A percentile compares a stretch with the other conserved stretches of the same genome.
These are phyloP conservation scores for Coemansia sp. DNA, from an alignment of 192 early-diverging fungal species.

Conservation along the genomic window DNA sequence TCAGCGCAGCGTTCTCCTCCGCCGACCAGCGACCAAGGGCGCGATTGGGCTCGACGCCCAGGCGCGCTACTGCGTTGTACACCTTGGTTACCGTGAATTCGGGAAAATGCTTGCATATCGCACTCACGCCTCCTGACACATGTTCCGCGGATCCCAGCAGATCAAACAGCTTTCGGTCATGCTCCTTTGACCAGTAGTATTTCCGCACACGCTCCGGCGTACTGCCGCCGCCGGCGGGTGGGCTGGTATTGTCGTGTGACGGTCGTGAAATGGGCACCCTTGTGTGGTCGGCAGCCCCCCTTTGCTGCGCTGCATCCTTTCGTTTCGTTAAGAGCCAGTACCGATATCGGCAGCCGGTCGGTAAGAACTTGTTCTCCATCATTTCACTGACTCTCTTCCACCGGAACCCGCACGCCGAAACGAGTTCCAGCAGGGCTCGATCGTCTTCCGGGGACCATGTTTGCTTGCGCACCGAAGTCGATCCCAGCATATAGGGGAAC, in stretches of 20 bases:
- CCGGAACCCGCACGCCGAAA: not conserved
- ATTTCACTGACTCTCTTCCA: not conserved
- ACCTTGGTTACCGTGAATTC: not conserved
- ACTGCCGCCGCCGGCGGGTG: not conserved
- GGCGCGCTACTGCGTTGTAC: not conserved
- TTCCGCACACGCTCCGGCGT: conserved; percentile 2
- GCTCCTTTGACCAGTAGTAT: not conserved
- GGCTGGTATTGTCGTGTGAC: not conserved
- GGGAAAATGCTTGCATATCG: not conserved
- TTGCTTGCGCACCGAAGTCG: not conserved
- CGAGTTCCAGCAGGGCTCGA: not conserved
- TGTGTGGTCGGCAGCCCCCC: no score
- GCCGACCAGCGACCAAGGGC: conserved; percentile 15
- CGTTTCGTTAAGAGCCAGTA: not conserved
- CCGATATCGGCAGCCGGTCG: not conserved
- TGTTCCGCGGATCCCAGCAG: not conserved
- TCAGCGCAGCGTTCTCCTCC: conserved; percentile 15
- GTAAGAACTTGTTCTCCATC: not conserved
- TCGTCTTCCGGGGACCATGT: conserved; percentile 8
- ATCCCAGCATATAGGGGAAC: no score
- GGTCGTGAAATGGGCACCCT: not conserved
- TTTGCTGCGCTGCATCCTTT: not conserved
- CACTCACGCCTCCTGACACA: no score
- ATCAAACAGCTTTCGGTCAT: not conserved
- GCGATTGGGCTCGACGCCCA: not conserved